Conservation (phyloP, 257 asterid species). For the Primulina tabacum region DNA sequence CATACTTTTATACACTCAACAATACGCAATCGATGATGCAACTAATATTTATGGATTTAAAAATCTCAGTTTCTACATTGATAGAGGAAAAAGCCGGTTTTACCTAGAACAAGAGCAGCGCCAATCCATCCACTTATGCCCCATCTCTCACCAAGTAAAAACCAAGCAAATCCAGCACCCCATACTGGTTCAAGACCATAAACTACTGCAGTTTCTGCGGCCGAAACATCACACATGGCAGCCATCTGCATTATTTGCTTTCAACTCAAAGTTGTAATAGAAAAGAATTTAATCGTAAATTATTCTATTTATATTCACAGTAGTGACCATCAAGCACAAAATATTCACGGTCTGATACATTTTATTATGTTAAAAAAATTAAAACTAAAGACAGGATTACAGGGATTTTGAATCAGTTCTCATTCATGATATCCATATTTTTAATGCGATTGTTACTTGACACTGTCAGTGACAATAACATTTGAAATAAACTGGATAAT, state of each 20-base stretch:
- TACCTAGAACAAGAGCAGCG: conserved; percentile 77
- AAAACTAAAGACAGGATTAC: no score
- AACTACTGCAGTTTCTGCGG: conserved; percentile 72
- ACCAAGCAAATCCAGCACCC: conserved; percentile 92
- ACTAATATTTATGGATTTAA: not conserved
- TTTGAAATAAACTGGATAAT: not conserved
- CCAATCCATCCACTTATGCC: conserved; percentile 76
- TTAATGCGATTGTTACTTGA: no score
- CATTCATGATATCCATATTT: no score
- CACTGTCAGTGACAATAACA: no score
- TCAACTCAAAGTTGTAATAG: no score
- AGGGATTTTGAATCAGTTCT: no score
- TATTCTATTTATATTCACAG: not conserved
- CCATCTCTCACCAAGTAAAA: conserved; percentile 87
- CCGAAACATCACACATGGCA: conserved; percentile 73
- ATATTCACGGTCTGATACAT: no score
- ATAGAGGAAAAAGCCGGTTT: conserved; percentile 9
- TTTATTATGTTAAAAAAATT: no score
- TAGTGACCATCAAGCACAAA: no score
- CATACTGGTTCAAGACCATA: conserved; percentile 81
- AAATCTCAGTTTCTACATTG: no score
- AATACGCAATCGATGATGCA: not conserved
- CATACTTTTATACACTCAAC: no score
- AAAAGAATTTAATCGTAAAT: no score
- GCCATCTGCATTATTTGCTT: conserved; percentile 37